Percentiles rank a stretch among this genome's conserved stretches.
Evolutionary conservation across 495 filamentous ascomycete species (phyloP).

Genomic region (Aspergillus avenaceus): DNA sequence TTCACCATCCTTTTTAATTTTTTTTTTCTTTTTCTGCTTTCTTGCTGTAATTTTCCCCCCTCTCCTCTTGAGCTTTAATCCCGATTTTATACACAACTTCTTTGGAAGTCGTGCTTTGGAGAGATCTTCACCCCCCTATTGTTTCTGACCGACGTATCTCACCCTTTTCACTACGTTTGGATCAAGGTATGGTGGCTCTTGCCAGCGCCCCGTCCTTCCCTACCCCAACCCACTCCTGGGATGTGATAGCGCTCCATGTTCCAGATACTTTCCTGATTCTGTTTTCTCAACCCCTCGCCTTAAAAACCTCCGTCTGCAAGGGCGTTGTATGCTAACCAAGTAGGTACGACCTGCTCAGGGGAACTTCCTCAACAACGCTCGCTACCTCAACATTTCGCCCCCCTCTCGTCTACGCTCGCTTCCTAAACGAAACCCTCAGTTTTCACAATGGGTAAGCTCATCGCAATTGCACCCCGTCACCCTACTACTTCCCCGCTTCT

Average conservation of each 20-base stretch:
- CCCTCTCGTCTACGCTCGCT: slow-evolving; percentile 25
- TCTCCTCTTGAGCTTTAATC: neutral
- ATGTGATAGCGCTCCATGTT: slow-evolving; percentile 9
- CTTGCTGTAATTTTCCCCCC: slow-evolving; percentile 11
- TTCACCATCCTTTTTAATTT: slow-evolving; percentile 21
- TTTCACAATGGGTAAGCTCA: slow-evolving; percentile 43
- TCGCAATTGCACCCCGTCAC: slow-evolving; percentile 8
- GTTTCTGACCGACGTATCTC: slow-evolving; percentile 14
- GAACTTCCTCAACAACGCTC: slow-evolving; percentile 26
- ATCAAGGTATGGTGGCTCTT: slow-evolving; percentile 16
- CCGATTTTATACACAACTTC: neutral
- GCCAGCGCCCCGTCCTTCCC: neutral
- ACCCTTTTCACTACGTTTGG: slow-evolving; percentile 15
- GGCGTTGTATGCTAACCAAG: slow-evolving; percentile 20
- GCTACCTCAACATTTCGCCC: slow-evolving; percentile 12
- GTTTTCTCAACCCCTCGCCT: slow-evolving; percentile 2
- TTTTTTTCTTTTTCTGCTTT: slow-evolving; percentile 4
- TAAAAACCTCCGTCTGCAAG: slow-evolving; percentile 15
- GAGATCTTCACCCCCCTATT: slow-evolving; percentile 12
- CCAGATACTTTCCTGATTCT: slow-evolving; percentile 1
- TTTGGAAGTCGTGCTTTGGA: slow-evolving; percentile 4
- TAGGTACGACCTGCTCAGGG: slow-evolving; percentile 28
- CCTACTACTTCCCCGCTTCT: slow-evolving; percentile 5
- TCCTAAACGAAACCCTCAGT: slow-evolving; percentile 16
- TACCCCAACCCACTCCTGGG: slow-evolving; percentile 1